phyloP scores from a whole-genome alignment of 257 asterid genomes.

The Leonotis leonurus region DNA sequence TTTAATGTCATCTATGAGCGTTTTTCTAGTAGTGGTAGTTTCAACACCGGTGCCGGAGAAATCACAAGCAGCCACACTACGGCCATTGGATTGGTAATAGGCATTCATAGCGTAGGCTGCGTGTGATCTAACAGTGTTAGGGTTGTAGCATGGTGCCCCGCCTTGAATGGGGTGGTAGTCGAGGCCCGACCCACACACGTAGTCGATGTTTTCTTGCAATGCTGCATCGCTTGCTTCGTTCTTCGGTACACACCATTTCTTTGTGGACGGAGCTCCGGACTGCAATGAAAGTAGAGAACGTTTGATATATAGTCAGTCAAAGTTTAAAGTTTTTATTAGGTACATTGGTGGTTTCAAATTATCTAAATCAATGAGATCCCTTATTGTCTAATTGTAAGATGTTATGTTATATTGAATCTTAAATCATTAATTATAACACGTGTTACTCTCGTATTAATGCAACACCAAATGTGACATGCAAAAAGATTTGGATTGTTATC shows the following conservation, averaged over 20 bases:
- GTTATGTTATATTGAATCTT: no score
- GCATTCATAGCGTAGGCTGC: conserved; percentile 52
- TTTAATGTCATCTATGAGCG: no score
- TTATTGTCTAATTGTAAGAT: no score
- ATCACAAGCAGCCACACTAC: conserved; percentile 25
- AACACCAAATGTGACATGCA: no score
- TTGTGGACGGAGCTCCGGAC: conserved; percentile 5
- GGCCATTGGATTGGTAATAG: conserved; percentile 38
- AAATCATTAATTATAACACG: no score
- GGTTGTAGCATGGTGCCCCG: conserved; percentile 40
- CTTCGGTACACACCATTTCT: conserved; percentile 37
- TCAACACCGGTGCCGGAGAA: conserved; percentile 22
- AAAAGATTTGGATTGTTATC: no score
- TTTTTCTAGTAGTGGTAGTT: not conserved
- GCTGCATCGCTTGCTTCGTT: conserved; percentile 24
- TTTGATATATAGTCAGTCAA: no score
- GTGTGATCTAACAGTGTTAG: conserved; percentile 28
- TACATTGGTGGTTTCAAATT: no score
- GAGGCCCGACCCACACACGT: conserved; percentile 28
- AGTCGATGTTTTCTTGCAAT: conserved; percentile 41
- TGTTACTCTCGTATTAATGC: no score
- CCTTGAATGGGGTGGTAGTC: conserved; percentile 39
- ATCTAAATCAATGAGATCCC: no score
- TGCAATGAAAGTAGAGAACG: not conserved
- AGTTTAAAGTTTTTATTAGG: no score